These are phyloP conservation scores for Chytridium lagenaria DNA, from an alignment of 371 early-diverging fungal species.

Conservation along the genomic window DNA sequence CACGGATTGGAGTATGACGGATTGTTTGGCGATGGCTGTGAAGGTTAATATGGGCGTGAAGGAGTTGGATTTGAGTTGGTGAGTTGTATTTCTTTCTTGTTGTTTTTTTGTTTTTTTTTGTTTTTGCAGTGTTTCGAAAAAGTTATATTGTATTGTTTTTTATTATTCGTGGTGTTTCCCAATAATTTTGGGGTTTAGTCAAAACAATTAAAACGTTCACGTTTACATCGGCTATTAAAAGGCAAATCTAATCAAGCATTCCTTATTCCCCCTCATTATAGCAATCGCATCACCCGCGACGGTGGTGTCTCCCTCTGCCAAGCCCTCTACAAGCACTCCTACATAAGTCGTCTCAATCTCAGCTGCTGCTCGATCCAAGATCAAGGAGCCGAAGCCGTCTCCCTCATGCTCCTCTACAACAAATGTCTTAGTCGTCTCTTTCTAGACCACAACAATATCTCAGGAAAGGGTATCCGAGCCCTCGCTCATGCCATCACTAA, in stretches of 20 bases:
- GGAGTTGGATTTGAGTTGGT: constrained; percentile 52
- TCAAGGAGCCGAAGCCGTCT: constrained; percentile 56
- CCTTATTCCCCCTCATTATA: constrained; percentile 18
- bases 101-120: too few species aligned
- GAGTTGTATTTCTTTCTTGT: background rate
- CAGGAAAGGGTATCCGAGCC: constrained; percentile 42
- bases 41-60: constrained; percentile 35
- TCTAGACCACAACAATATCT: constrained; percentile 55
- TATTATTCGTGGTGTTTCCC: too few species aligned
- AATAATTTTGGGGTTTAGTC: constrained; percentile 3
- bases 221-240: background rate
- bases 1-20: constrained; percentile 46
- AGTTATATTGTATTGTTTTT: too few species aligned
- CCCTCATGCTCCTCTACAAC: constrained; percentile 47
- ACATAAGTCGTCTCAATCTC: constrained; percentile 44
- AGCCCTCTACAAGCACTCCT: constrained; percentile 47
- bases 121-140: too few species aligned
- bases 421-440: constrained; percentile 38
- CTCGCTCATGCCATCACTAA: constrained; percentile 43
- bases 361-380: constrained; percentile 56
- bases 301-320: constrained; percentile 52
- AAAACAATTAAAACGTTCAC: too few species aligned
- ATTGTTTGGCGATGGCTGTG: constrained; percentile 43
- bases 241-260: too few species aligned
- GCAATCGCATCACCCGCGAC: constrained; percentile 56